These are phyloP conservation scores for Dionaea muscipula DNA, from an alignment of 179 eudicot species.

Conservation along the genomic window DNA sequence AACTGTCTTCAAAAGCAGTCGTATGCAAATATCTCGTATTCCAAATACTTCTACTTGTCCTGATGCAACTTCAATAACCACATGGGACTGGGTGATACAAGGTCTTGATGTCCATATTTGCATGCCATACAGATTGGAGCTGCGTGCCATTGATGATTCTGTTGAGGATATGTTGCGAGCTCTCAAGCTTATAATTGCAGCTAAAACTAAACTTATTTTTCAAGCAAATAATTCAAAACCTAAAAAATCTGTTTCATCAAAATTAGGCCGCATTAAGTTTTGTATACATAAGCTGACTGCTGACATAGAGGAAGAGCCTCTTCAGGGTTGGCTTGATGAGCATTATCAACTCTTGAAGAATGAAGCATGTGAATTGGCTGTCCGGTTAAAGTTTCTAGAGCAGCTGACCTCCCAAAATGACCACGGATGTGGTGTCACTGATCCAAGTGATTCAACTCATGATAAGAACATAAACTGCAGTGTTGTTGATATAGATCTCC, in stretches of 20 bases:
- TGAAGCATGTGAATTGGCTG: constrained; percentile 88
- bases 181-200: constrained; percentile 71
- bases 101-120: constrained; percentile 90
- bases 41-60: constrained; percentile 51
- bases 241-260: constrained; percentile 48
- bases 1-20: constrained; percentile 75
- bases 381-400: constrained; percentile 78
- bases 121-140: constrained; percentile 81
- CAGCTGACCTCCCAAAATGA: constrained; percentile 41
- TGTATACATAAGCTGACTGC: constrained; percentile 72
- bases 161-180: constrained; percentile 94
- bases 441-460: constrained; percentile 32
- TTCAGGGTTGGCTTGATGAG: constrained; percentile 99
- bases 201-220: constrained; percentile 50
- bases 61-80: constrained; percentile 38
- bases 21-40: constrained; percentile 95
- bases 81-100: constrained; percentile 97
- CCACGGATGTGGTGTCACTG: constrained; percentile 30
- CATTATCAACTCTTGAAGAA: constrained; percentile 75
- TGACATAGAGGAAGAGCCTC: constrained; percentile 95
- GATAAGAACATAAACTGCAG: constrained; percentile 34
- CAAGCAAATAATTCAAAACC: constrained; percentile 59
- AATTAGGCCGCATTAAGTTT: constrained; percentile 62
- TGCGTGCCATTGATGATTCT: constrained; percentile 97
- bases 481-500: constrained; percentile 54